Conservation (phyloP, 2,329 filamentous ascomycete genomes). For the Aspergillus sp. region DNA sequence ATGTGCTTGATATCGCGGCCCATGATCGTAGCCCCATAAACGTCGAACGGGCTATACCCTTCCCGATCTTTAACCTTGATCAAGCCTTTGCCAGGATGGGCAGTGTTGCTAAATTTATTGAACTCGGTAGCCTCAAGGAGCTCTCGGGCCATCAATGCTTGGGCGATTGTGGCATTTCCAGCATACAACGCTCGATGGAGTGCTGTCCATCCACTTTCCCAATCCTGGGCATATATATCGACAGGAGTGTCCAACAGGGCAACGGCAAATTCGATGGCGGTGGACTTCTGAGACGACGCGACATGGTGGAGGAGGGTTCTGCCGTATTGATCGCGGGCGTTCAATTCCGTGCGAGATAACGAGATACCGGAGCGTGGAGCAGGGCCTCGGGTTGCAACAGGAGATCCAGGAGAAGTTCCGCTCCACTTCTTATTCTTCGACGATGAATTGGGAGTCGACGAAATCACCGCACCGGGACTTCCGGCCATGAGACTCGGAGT, state of each 20-base stretch:
- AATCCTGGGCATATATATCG: slow-evolving; percentile 79
- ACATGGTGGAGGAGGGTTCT: slow-evolving; percentile 78
- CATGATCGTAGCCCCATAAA: slow-evolving; percentile 81
- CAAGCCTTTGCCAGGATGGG: slow-evolving; percentile 59
- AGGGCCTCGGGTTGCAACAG: slow-evolving; percentile 33
- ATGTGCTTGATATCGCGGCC: slow-evolving; percentile 53
- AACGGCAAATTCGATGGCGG: slow-evolving; percentile 63
- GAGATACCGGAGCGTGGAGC: slow-evolving; percentile 16
- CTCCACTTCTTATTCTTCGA: slow-evolving; percentile 42
- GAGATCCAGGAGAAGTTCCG: slow-evolving; percentile 38
- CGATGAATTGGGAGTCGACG: slow-evolving; percentile 22
- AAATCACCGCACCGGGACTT: slow-evolving; percentile 20
- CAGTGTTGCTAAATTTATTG: slow-evolving; percentile 45
- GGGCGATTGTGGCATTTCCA: slow-evolving; percentile 79
- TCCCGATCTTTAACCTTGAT: slow-evolving; percentile 95
- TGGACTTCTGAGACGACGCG: slow-evolving; percentile 62
- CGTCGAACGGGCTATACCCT: slow-evolving; percentile 86
- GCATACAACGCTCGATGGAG: slow-evolving; percentile 84
- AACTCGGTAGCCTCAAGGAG: slow-evolving; percentile 55
- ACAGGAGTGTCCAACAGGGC: slow-evolving; percentile 74
- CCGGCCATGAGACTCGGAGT: slow-evolving; percentile 17
- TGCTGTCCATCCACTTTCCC: slow-evolving; percentile 91
- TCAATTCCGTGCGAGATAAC: slow-evolving; percentile 61
- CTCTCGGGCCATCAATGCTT: slow-evolving; percentile 71
- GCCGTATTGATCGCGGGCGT: slow-evolving; percentile 71